Evolutionary conservation across 192 early-diverging fungal species (phyloP), one percentile per base, ranked within the genome.

Genomic region (Podila clonocystis): DNA sequence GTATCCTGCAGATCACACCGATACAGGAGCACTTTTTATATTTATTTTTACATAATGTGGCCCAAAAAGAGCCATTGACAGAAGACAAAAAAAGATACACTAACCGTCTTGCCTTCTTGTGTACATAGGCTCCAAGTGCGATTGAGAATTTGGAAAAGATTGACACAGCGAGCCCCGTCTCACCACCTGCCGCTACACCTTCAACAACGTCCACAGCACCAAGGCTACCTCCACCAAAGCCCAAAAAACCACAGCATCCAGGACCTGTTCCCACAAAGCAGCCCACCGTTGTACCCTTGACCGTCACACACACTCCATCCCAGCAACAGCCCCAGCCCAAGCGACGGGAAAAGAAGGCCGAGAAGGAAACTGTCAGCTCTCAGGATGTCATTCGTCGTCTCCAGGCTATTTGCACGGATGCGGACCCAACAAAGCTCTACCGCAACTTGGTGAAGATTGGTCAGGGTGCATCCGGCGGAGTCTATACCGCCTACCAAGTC

Each of bases 381-480:
- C 91, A 91, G 63, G 95, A 99, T 66, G 91, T 99, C 6, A 89
- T 99, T 57, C 92, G 93, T 31, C 89, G 93, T 19, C 78, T 97
- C 50, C 84, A 91, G 73, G 91, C 90, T 13, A 94, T 97, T 63
- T 97, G 96, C 85, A 95, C 91, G 38, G 92, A 93, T 29, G 91
- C 87, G 28, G 95, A 99, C 85, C 97, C 97, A 34, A 94, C 90
- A 63, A 87, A 87, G 65, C 72, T 95, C 63, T 97, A 96, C 82
- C 86, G 87, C 68, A 95, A 95, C 76, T 85, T 95, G 63, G 90
- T 93, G 64, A 95, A 96, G 87, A 95, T 97, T 86, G 95, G 96
- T 13, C 94, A 97, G 82, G 96, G 77, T 24, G 97, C 97, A 17
- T 98, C 96, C 36, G 97, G 96, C 30, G 93, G 94, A 49, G 97